phyloP scores from a whole-genome alignment of 208 protist genomes.

The Wallacemonas collosoma region DNA sequence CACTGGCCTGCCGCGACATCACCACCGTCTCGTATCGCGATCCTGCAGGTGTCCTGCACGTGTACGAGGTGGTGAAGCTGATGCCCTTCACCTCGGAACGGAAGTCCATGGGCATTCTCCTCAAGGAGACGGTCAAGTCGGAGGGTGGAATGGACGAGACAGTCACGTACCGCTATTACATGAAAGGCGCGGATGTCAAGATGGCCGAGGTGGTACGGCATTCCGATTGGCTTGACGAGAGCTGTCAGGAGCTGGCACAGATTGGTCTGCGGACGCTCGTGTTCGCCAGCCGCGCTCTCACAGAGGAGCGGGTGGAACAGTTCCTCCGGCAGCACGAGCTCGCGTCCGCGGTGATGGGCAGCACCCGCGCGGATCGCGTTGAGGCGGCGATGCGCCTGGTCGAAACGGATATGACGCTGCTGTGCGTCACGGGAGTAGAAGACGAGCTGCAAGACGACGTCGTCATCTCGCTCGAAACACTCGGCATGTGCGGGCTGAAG shows the following conservation, averaged over 20 bases:
- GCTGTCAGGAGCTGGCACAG: slow-evolving; percentile 96
- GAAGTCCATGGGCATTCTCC: slow-evolving; percentile 99
- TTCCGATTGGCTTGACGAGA: slow-evolving; percentile 96
- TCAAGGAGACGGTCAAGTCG: slow-evolving; percentile 35
- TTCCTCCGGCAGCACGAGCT: slow-evolving; percentile 77
- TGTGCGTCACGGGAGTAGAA: slow-evolving; percentile 97
- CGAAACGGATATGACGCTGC: slow-evolving; percentile 90
- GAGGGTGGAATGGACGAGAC: slow-evolving; percentile 4
- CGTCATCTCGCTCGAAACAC: slow-evolving; percentile 91
- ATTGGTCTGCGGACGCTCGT: slow-evolving; percentile 96
- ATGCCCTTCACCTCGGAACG: slow-evolving; percentile 98
- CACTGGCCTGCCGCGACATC: slow-evolving; percentile 52
- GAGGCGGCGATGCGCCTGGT: slow-evolving; percentile 77
- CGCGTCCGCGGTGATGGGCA: slow-evolving; percentile 52
- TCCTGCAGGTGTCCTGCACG: slow-evolving; percentile 21
- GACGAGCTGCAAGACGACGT: slow-evolving; percentile 98
- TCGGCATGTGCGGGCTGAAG: slow-evolving; percentile 97
- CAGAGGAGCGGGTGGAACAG: slow-evolving; percentile 74
- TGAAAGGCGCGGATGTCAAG: slow-evolving; percentile 97
- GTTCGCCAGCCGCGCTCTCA: slow-evolving; percentile 85
- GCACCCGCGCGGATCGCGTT: slow-evolving; percentile 57
- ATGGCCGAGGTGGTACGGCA: slow-evolving; percentile 90
- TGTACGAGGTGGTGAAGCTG: slow-evolving; percentile 94
- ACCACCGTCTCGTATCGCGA: slow-evolving; percentile 59
- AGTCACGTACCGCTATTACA: slow-evolving; percentile 88